These are phyloP conservation scores for Falciphora oryzae DNA, from an alignment of 2,329 filamentous ascomycete genomes.

Conservation along the genomic window DNA sequence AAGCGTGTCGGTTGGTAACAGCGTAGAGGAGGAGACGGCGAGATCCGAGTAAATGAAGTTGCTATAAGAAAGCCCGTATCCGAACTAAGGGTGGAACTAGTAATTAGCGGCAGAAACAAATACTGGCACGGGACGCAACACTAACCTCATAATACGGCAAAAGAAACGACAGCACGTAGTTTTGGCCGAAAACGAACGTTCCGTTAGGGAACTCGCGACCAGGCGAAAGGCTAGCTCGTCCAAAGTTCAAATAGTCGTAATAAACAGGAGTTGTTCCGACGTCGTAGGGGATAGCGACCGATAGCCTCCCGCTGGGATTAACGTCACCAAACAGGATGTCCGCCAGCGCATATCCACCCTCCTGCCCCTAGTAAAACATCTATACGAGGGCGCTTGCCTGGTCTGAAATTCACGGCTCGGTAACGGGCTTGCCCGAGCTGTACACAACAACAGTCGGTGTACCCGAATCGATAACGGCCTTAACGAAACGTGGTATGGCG, in stretches of 20 bases:
- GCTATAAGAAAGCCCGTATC: constrained; percentile 61
- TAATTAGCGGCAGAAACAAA: background rate
- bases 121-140: background rate
- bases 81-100: constrained; percentile 41
- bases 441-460: constrained; percentile 64
- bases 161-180: constrained; percentile 57
- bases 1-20: constrained; percentile 43
- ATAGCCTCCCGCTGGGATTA: constrained; percentile 61
- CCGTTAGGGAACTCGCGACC: constrained; percentile 51
- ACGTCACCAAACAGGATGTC: constrained; percentile 60
- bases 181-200: constrained; percentile 56
- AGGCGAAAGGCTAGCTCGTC: constrained; percentile 44
- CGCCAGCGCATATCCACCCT: constrained; percentile 61
- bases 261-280: constrained; percentile 63
- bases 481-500: constrained; percentile 61
- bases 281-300: constrained; percentile 61
- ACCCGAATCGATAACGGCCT: constrained; percentile 61
- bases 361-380: constrained; percentile 68
- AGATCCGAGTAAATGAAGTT: constrained; percentile 54
- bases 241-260: constrained; percentile 68
- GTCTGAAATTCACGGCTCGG: constrained; percentile 65
- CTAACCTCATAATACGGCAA: constrained; percentile 47
- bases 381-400: constrained; percentile 61
- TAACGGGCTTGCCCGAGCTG: constrained; percentile 65
- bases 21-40: constrained; percentile 41